A percentile compares a stretch with the other conserved stretches of the same genome.
Conservation (phyloP, 1,284 basidiomycete species). For the Ganoderma boninense region DNA sequence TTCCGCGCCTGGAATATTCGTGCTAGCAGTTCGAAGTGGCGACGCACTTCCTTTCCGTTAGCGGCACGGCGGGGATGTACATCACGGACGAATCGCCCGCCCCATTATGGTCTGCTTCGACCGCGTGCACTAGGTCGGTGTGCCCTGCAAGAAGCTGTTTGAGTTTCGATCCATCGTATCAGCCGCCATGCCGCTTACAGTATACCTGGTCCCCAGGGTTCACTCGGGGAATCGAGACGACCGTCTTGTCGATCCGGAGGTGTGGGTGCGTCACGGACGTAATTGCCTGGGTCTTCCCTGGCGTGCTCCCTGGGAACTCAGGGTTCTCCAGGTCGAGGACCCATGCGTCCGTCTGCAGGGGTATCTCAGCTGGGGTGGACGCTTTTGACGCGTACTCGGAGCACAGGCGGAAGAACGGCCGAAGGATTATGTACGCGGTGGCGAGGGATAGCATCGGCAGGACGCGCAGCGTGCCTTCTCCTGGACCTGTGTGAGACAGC, state of each 20-base stretch:
- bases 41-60: constrained; percentile 69
- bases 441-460: constrained; percentile 64
- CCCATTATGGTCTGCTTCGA: constrained; percentile 71
- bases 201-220: constrained; percentile 82
- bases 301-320: constrained; percentile 68
- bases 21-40: neutral
- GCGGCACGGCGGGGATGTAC: constrained; percentile 82
- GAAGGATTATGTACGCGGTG: constrained; percentile 75
- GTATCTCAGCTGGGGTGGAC: constrained; percentile 19
- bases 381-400: constrained; percentile 16
- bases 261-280: constrained; percentile 75
- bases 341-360: constrained; percentile 62
- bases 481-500: constrained; percentile 66
- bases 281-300: constrained; percentile 73
- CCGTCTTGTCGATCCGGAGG: constrained; percentile 61
- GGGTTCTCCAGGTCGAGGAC: constrained; percentile 64
- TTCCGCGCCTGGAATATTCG: neutral
- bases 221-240: constrained; percentile 61
- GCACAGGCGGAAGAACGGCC: constrained; percentile 74
- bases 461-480: constrained; percentile 73
- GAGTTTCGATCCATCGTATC: neutral
- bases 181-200: constrained; percentile 51
- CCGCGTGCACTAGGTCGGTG: constrained; percentile 76
- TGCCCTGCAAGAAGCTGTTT: constrained; percentile 52
- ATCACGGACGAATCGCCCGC: constrained; percentile 74